Evolutionary conservation across 805 yeast genomes (phyloP).

Genomic region (Starmerella etchellsii): DNA sequence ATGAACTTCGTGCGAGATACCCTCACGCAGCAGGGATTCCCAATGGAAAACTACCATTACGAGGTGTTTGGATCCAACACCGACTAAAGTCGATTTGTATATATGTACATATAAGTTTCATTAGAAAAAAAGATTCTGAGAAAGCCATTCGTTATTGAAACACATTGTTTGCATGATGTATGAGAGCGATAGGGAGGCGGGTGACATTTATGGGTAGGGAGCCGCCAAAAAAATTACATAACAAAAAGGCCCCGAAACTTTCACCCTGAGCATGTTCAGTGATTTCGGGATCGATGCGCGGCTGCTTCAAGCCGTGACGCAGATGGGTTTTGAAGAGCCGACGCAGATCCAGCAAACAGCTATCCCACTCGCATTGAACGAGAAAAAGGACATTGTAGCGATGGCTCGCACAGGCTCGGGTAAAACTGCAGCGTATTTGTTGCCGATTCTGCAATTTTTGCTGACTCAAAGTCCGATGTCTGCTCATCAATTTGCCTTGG

Average conservation of each 20-base stretch:
- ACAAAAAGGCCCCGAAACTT: constrained; percentile 2
- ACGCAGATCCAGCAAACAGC: constrained; percentile 83
- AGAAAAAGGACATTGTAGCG: constrained; percentile 83
- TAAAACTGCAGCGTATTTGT: constrained; percentile 78
- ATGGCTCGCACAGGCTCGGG: constrained; percentile 94
- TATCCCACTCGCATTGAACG: constrained; percentile 82
- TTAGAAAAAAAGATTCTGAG: no score
- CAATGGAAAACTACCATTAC: constrained; percentile 10
- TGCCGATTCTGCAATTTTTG: constrained; percentile 75
- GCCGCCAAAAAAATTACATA: constrained; percentile 9
- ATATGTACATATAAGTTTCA: no score
- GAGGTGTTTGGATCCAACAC: constrained; percentile 19
- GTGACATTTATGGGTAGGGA: no score
- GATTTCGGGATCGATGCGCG: constrained; percentile 72
- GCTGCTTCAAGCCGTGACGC: constrained; percentile 68
- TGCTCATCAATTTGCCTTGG: constrained; percentile 33
- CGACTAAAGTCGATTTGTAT: no score
- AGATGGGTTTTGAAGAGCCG: constrained; percentile 70
- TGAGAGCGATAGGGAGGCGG: no score
- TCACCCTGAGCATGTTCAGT: constrained; percentile 37
- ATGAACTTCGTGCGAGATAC: constrained; percentile 14
- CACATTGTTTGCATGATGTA: no score
- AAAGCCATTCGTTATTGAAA: no score
- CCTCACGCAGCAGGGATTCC: constrained; percentile 9
- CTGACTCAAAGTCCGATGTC: constrained; percentile 31